phyloP scores from a whole-genome alignment of 345 rosid genomes.

The Melaleuca alternifolia region DNA sequence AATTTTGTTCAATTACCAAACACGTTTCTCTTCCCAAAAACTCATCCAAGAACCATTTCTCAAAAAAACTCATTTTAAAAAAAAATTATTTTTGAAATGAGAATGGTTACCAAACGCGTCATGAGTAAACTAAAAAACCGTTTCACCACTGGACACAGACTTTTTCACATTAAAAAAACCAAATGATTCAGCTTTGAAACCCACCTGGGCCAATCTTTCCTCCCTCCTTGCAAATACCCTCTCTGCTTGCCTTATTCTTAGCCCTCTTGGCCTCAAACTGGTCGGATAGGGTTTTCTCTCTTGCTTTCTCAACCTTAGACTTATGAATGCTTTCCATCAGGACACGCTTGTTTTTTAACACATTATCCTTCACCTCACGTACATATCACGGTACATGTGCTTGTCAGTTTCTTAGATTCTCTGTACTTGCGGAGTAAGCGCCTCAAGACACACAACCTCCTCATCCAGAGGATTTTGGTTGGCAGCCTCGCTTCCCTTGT shows the following conservation, averaged over 20 bases:
- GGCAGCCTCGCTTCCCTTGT: slow-evolving; percentile 97
- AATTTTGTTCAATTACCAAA: too few relatives aligned
- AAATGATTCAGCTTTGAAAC: background rate
- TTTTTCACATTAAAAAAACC: background rate
- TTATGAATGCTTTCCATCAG: slow-evolving; percentile 97
- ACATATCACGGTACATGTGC: slow-evolving; percentile 99
- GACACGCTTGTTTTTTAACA: slow-evolving; percentile 90
- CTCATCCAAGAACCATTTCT: too few relatives aligned
- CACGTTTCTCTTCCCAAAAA: too few relatives aligned
- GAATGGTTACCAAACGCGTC: too few relatives aligned
- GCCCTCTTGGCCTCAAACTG: slow-evolving; percentile 96
- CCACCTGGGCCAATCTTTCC: slow-evolving; percentile 79
- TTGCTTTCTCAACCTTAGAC: slow-evolving; percentile 91
- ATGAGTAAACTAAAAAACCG: too few relatives aligned
- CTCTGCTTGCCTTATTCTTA: slow-evolving; percentile 96
- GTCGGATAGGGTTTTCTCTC: slow-evolving; percentile 88
- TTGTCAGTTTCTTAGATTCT: slow-evolving; percentile 89
- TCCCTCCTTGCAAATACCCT: slow-evolving; percentile 82
- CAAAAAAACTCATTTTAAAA: too few relatives aligned
- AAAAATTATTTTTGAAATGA: too few relatives aligned
- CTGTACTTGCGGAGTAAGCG: slow-evolving; percentile 83
- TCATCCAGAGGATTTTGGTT: slow-evolving; percentile 90
- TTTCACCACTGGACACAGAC: background rate
- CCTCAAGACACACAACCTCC: slow-evolving; percentile 91
- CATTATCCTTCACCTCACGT: slow-evolving; percentile 98